Percentiles rank a stretch among this genome's conserved stretches.
Conservation (phyloP, 1,284 basidiomycete species). For the Microbotryum violaceum region DNA sequence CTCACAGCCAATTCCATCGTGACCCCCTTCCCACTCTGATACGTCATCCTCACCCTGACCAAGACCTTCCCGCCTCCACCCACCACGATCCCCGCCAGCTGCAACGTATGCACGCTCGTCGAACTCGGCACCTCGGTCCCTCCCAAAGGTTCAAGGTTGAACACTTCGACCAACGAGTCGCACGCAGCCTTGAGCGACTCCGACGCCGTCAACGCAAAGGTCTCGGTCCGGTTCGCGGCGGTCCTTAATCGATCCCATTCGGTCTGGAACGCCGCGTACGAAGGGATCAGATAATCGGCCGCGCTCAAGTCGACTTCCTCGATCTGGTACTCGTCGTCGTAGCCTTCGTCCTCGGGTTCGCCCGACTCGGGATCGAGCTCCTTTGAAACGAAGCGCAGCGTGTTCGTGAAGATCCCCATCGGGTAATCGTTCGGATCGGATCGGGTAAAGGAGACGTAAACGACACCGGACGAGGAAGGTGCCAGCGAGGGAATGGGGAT, state of each 20-base stretch:
- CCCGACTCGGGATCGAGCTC: conserved; percentile 96
- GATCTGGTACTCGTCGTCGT: conserved; percentile 96
- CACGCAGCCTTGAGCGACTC: conserved; percentile 91
- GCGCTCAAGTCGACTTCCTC: conserved; percentile 92
- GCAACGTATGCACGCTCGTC: conserved; percentile 85
- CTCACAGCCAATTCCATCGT: conserved; percentile 89
- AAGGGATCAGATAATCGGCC: conserved; percentile 86
- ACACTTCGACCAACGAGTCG: conserved; percentile 83
- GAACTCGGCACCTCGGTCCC: conserved; percentile 74
- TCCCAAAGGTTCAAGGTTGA: conserved; percentile 94
- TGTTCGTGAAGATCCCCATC: conserved; percentile 77
- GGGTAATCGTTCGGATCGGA: conserved; percentile 67
- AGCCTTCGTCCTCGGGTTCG: conserved; percentile 94
- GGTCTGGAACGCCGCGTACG: conserved; percentile 77
- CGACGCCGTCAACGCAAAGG: conserved; percentile 85
- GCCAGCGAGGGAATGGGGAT: conserved; percentile 69
- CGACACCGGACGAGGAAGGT: conserved; percentile 63
- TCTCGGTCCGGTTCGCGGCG: conserved; percentile 74
- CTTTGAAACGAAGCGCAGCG: conserved; percentile 94
- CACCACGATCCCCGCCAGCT: conserved; percentile 77
- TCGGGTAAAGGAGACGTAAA: conserved; percentile 92
- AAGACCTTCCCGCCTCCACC: conserved; percentile 90
- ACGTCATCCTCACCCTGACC: conserved; percentile 92
- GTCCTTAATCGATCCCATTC: conserved; percentile 90
- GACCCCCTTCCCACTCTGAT: conserved; percentile 80